Base-by-base conservation (phyloP, 2,329 filamentous ascomycete genomes). In the Botrytis squamosa region DNA sequence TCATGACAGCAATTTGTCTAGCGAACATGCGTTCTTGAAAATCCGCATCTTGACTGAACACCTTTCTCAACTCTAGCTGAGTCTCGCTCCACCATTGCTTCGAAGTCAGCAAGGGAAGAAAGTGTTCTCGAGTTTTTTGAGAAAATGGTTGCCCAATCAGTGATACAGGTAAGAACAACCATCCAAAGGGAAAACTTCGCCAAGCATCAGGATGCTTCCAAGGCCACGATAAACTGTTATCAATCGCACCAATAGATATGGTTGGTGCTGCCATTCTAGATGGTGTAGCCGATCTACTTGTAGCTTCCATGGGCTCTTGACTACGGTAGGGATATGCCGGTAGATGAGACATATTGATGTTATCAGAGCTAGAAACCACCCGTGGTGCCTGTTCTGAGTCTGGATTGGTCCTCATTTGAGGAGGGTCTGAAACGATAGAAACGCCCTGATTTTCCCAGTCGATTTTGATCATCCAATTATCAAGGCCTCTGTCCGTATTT, bases 381-480 rank as follows among this genome's bases (percentile, higher is more conserved):
- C 80, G 75, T 52, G 90, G 86, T n/a, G 88, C 85, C 76, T 85
- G 82, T 79, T 87, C 86, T 33, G 84, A 82, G 46, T 84, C 83
- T 44, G 85, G 83, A 70, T 91, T 88, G 72, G 86, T 86, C 85
- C 86, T 93, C 86, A 97, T 83, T 42, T 88, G 88, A 63, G 88
- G 84, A 18, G 95, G 93, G 75, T 98, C 94, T 0, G 94, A 94
- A 25, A 92, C 91, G 77, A 99, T 93, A 12, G 92, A 93, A 20
- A 96, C 95, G 79, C 92, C 89, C 80, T 96, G 90, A 4, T 88
- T 90, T 78, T 94, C 89, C 87, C 91, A 93, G 82, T 99, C 95
- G 46, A 99, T 93, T 82, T 94, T 96, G 81, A 99, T 94, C 96
- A 99, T 99, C 96, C 96, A 99, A 79, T 99, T 99, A 82, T 99